Conservation (phyloP, 164 flowering plant species). For the Protea cynaroides region DNA sequence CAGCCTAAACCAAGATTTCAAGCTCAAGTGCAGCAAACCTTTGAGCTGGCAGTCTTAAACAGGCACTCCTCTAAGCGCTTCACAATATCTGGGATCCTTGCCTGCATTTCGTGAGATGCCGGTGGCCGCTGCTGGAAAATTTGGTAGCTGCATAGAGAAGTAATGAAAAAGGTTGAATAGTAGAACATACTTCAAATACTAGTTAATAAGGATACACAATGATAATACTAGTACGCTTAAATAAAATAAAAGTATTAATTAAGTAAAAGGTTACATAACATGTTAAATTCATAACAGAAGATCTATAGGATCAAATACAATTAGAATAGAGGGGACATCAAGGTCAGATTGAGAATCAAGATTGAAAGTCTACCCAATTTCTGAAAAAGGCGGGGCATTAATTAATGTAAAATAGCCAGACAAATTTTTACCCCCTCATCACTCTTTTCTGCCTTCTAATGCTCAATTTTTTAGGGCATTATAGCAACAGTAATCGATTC, state of each 20-base stretch:
- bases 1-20: background rate
- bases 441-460: no score
- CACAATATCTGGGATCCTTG: conserved; percentile 46
- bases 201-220: background rate
- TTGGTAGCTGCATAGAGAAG: conserved; percentile 7
- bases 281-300: background rate
- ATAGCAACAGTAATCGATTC: no score
- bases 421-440: no score
- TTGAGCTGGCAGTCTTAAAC: conserved; percentile 41
- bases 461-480: no score
- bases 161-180: no score
- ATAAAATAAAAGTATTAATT: background rate
- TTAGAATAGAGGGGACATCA: background rate
- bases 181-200: background rate
- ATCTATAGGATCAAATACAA: background rate
- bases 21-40: conserved; percentile 34
- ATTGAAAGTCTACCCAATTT: no score
- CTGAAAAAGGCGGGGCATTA: no score
- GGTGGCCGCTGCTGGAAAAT: conserved; percentile 17
- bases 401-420: no score
- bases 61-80: conserved; percentile 72
- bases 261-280: background rate
- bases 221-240: background rate
- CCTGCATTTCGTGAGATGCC: conserved; percentile 15
- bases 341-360: no score